A percentile compares a stretch with the other conserved stretches of the same genome.
phyloP scores from a whole-genome alignment of 2,329 filamentous ascomycete species.

The Colletotrichum trifolii region DNA sequence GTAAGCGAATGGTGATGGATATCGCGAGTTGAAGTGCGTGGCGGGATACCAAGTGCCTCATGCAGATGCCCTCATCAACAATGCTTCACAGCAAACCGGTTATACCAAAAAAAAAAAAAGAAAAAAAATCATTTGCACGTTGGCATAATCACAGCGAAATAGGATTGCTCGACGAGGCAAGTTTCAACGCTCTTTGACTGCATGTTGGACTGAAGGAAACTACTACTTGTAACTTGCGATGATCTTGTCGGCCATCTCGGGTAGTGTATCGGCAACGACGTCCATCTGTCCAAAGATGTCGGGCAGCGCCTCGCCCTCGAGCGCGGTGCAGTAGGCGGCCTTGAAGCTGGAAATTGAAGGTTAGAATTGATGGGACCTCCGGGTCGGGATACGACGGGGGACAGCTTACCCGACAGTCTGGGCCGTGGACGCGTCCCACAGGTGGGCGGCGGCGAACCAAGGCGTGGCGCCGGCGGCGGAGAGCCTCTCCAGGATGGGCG shows the following conservation, averaged over 20 bases:
- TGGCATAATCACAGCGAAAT: too few relatives aligned
- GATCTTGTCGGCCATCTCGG: constrained; percentile 58
- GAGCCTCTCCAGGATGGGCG: constrained; percentile 54
- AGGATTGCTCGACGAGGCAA: too few relatives aligned
- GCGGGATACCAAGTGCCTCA: too few relatives aligned
- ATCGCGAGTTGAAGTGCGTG: too few relatives aligned
- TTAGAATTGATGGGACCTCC: background rate
- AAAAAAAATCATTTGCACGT: too few relatives aligned
- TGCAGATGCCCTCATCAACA: too few relatives aligned
- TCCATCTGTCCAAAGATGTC: constrained; percentile 61
- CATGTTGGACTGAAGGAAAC: too few relatives aligned
- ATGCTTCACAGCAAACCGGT: too few relatives aligned
- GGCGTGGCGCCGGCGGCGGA: constrained; percentile 47
- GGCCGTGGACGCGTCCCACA: constrained; percentile 68
- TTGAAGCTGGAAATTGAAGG: constrained; percentile 48
- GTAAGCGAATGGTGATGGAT: too few relatives aligned
- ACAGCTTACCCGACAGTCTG: constrained; percentile 52
- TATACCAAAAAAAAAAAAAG: too few relatives aligned
- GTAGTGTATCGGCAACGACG: constrained; percentile 57
- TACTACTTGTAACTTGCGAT: constrained; percentile 40
- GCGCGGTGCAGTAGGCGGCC: constrained; percentile 61
- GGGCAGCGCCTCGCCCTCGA: constrained; percentile 24
- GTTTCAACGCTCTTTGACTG: too few relatives aligned
- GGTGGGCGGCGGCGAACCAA: constrained; percentile 70
- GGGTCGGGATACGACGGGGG: too few relatives aligned